Conservation (phyloP, 768 basidiomycete genomes). For the Pleurotus giganteus region DNA sequence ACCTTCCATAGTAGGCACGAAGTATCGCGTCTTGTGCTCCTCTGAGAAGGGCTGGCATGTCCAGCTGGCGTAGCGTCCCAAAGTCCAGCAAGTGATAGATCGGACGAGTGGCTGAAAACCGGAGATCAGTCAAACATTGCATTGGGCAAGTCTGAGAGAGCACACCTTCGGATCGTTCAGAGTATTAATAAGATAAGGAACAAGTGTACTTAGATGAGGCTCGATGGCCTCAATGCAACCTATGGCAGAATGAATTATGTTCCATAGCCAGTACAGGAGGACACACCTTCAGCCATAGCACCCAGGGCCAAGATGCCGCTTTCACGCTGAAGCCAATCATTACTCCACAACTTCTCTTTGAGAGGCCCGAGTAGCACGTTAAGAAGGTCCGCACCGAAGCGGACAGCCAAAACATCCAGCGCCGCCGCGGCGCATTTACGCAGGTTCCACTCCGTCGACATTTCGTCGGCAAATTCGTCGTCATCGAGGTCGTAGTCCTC, state of each 20-base stretch:
- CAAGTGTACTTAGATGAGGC: conserved; percentile 88
- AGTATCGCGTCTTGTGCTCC: conserved; percentile 87
- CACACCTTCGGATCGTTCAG: conserved; percentile 88
- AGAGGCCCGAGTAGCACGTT: conserved; percentile 85
- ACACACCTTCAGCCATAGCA: conserved; percentile 95
- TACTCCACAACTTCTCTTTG: conserved; percentile 91
- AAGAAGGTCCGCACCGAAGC: conserved; percentile 87
- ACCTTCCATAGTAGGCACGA: conserved; percentile 98
- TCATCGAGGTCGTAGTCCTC: conserved; percentile 87
- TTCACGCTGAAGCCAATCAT: conserved; percentile 92
- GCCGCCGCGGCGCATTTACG: conserved; percentile 98
- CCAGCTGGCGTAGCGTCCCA: conserved; percentile 99
- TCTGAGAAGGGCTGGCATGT: conserved; percentile 82
- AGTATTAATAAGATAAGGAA: conserved; percentile 90
- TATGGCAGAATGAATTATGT: conserved; percentile 26
- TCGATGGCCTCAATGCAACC: conserved; percentile 97
- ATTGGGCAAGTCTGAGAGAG: conserved; percentile 11
- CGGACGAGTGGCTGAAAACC: conserved; percentile 82
- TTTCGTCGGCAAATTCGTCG: conserved; percentile 93
- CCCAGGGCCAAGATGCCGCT: conserved; percentile 95
- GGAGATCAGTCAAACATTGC: conserved; percentile 11
- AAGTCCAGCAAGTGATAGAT: conserved; percentile 98
- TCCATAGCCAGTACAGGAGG: not conserved
- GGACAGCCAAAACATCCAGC: conserved; percentile 92
- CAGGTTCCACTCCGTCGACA: conserved; percentile 98